phyloP scores from a whole-genome alignment of 2,329 filamentous ascomycete genomes.

The Mycosphaerella sp. region DNA sequence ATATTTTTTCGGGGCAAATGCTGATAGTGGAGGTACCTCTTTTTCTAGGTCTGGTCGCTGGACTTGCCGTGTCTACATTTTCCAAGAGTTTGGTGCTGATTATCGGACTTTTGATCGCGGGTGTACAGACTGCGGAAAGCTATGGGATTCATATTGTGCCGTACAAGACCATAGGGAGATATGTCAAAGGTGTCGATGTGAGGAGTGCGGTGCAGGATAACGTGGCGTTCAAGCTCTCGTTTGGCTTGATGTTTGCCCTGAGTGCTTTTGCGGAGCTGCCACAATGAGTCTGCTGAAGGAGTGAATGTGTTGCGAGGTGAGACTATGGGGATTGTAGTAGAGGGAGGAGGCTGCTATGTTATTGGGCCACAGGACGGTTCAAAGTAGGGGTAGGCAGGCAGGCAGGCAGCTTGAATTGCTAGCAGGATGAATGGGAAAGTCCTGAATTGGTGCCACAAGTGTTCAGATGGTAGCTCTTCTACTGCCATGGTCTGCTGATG shows the following conservation, averaged over 20 bases:
- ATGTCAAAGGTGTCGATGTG: constrained; percentile 47
- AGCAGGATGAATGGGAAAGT: no score
- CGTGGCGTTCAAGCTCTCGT: constrained; percentile 61
- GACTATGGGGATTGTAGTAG: no score
- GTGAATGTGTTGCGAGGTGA: no score
- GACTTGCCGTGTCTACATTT: constrained; percentile 62
- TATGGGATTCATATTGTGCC: constrained; percentile 49
- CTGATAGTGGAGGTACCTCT: background rate
- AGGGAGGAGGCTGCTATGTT: background rate
- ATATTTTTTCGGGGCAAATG: no score
- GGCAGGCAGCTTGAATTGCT: no score
- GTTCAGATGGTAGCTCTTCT: no score
- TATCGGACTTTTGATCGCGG: constrained; percentile 57
- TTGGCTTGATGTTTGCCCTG: constrained; percentile 66
- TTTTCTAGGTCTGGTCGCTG: constrained; percentile 54
- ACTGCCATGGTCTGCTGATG: no score
- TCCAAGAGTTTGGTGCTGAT: constrained; percentile 64
- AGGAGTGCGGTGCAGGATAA: constrained; percentile 51
- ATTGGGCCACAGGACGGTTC: no score
- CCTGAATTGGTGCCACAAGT: no score
- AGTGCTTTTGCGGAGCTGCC: constrained; percentile 56
- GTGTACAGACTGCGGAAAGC: constrained; percentile 52
- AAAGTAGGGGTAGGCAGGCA: no score
- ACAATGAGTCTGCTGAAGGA: constrained; percentile 3
- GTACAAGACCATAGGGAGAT: constrained; percentile 45